phyloP scores from a whole-genome alignment of 345 rosid genomes.

The Eucalyptus grandis region DNA sequence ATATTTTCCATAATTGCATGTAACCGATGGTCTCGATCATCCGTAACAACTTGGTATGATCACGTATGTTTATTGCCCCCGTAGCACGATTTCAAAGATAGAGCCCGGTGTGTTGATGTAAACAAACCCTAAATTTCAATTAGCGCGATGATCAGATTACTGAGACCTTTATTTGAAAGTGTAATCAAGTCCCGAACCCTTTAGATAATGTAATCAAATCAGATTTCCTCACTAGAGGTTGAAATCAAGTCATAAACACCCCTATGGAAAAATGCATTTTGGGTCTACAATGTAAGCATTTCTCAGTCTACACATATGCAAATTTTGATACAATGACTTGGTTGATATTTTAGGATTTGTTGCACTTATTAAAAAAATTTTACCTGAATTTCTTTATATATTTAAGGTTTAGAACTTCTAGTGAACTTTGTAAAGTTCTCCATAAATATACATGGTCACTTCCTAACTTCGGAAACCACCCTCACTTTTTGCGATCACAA shows the following conservation, averaged over 20 bases:
- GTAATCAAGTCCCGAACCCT: not conserved
- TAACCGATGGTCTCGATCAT: not conserved
- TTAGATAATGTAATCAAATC: not conserved
- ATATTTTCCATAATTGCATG: not conserved
- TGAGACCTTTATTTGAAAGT: not conserved
- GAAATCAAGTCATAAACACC: not conserved
- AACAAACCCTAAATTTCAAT: not conserved
- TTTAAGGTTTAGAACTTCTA: not conserved
- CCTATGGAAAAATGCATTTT: not conserved
- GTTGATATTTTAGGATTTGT: not conserved
- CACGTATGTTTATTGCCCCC: not conserved
- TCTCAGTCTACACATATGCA: not conserved
- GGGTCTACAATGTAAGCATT: not conserved
- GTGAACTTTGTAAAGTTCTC: not conserved
- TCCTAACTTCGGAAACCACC: not conserved
- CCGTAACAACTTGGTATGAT: not conserved
- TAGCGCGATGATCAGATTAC: not conserved
- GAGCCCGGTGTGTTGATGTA: not conserved
- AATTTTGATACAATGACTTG: not conserved
- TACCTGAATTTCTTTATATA: not conserved
- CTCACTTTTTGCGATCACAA: not conserved
- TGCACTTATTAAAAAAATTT: not conserved
- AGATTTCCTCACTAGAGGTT: not conserved
- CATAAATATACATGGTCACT: not conserved
- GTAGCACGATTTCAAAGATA: not conserved